phyloP scores from a whole-genome alignment of 352 stramenopile species.

The Hyaloperonospora arabidopsidis region DNA sequence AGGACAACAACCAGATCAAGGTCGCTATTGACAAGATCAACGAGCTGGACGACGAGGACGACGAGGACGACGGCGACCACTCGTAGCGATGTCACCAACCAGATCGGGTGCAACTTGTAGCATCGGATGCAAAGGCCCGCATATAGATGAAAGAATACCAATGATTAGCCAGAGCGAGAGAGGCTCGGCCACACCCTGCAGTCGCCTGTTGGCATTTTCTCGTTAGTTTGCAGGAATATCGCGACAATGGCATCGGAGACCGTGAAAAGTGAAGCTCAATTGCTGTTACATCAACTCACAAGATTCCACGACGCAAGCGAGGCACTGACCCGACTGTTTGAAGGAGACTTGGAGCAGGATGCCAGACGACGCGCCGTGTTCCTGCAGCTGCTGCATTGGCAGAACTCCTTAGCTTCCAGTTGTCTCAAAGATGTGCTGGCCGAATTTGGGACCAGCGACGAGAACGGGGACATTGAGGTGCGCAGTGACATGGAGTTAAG shows the following conservation, averaged over 20 bases:
- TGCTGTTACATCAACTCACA: conserved; percentile 48
- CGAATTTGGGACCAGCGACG: conserved; percentile 20
- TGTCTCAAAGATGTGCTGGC: conserved; percentile 30
- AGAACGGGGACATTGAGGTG: conserved; percentile 9
- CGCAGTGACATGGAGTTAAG: conserved; percentile 35
- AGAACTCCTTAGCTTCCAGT: conserved; percentile 22
- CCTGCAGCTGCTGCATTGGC: conserved; percentile 44
- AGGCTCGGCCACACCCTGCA: conserved; percentile 16
- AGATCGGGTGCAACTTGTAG: not conserved
- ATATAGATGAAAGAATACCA: conserved; percentile 22
- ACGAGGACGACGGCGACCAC: conserved; percentile 39
- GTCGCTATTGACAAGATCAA: conserved; percentile 90
- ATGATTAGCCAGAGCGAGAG: conserved; percentile 1
- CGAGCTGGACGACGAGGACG: conserved; percentile 32
- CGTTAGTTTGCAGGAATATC: conserved; percentile 6
- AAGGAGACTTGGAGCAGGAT: conserved; percentile 7
- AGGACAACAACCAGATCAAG: conserved; percentile 96
- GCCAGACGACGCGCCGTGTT: conserved; percentile 22
- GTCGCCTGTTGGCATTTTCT: conserved; percentile 10
- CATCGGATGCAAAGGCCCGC: conserved; percentile 1
- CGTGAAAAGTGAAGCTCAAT: conserved; percentile 26
- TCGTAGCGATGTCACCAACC: conserved; percentile 24
- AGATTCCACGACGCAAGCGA: conserved; percentile 44
- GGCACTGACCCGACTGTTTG: conserved; percentile 47
- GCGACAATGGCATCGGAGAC: conserved; percentile 11